Conservation (phyloP, 2,329 filamentous ascomycete species). For the Dactylonectria macrodidyma region DNA sequence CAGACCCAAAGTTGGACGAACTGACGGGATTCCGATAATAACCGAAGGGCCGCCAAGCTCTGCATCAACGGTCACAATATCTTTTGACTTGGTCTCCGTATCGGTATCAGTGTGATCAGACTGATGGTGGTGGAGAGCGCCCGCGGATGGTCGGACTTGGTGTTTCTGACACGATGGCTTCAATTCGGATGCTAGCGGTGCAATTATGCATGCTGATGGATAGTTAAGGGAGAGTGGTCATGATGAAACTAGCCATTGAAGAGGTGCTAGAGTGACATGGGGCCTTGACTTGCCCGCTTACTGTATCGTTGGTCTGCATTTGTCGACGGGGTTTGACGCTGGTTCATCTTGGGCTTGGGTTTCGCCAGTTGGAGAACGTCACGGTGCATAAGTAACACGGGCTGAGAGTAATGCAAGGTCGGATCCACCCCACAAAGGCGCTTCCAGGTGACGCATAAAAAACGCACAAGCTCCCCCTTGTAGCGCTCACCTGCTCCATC, state of each 20-base stretch:
- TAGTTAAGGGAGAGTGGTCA: not conserved
- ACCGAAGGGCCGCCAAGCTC: too few relatives aligned
- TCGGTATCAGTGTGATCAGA: not conserved
- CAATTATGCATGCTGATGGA: not conserved
- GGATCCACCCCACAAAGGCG: too few relatives aligned
- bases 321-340: too few relatives aligned
- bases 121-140: not conserved
- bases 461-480: not conserved
- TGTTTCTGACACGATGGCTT: not conserved
- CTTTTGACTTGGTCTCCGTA: not conserved
- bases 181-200: not conserved
- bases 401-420: too few relatives aligned
- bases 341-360: too few relatives aligned
- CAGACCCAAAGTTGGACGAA: too few relatives aligned
- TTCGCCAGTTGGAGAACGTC: too few relatives aligned
- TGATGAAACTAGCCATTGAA: not conserved
- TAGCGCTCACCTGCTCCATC: not conserved
- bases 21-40: too few relatives aligned
- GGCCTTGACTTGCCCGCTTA: not conserved
- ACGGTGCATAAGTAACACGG: too few relatives aligned
- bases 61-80: not conserved
- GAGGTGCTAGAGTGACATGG: not conserved
- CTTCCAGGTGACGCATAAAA: too few relatives aligned
- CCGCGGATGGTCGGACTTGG: not conserved
- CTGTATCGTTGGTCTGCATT: too few relatives aligned